A percentile compares a stretch with the other conserved stretches of the same genome.
Conservation (phyloP, 2,329 filamentous ascomycete species). For the Fusarium setosum region DNA sequence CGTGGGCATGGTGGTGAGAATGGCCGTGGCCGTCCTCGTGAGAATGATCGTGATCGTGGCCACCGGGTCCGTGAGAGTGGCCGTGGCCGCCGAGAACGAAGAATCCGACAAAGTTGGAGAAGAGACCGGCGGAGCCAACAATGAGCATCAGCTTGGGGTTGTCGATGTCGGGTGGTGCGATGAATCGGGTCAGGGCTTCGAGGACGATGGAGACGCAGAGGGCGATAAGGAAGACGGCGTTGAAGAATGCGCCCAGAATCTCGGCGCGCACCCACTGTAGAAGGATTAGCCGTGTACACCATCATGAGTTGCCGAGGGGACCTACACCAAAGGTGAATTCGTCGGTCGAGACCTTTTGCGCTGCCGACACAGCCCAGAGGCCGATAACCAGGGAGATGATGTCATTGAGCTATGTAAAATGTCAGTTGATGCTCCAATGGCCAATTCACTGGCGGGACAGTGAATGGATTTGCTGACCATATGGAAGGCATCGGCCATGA, state of each 20-base stretch:
- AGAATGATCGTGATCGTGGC: slow-evolving; percentile 60
- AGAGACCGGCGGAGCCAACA: slow-evolving; percentile 86
- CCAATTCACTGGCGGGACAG: background rate
- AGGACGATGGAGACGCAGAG: slow-evolving; percentile 96
- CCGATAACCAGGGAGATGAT: slow-evolving; percentile 94
- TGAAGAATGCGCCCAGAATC: slow-evolving; percentile 95
- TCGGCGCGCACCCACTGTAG: slow-evolving; percentile 93
- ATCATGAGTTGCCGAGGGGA: slow-evolving; percentile 28
- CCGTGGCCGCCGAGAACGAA: slow-evolving; percentile 94
- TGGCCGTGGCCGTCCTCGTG: slow-evolving; percentile 53
- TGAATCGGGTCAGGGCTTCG: slow-evolving; percentile 90
- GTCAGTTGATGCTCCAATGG: slow-evolving; percentile 22
- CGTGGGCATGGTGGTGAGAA: slow-evolving; percentile 48
- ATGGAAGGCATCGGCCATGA: slow-evolving; percentile 97
- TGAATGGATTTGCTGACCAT: slow-evolving; percentile 73
- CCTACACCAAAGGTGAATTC: slow-evolving; percentile 94
- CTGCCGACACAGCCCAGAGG: slow-evolving; percentile 93
- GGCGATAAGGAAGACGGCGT: slow-evolving; percentile 96
- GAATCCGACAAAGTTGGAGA: slow-evolving; percentile 90
- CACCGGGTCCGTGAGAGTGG: slow-evolving; percentile 77
- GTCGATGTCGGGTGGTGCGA: slow-evolving; percentile 88
- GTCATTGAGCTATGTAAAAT: slow-evolving; percentile 80
- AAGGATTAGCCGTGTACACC: slow-evolving; percentile 35
- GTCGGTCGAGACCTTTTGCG: slow-evolving; percentile 85
- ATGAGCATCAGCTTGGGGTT: slow-evolving; percentile 90